Evolutionary conservation across 2,329 filamentous ascomycete genomes (phyloP).

Genomic region (Pyrenophora tritici-repentis): DNA sequence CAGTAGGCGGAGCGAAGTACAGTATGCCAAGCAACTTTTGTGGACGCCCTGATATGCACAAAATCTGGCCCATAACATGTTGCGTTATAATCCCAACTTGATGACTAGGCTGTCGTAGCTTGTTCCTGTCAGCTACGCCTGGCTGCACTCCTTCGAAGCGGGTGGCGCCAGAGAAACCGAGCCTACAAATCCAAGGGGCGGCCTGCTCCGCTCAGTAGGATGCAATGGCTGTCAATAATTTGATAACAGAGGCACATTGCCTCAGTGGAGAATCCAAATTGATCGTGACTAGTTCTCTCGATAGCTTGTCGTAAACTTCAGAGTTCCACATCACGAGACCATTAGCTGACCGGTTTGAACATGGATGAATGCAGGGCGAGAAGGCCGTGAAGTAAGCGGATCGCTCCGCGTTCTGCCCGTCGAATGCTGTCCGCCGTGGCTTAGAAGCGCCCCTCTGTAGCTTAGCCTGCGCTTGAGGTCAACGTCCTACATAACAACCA

Average conservation of each 20-base stretch:
- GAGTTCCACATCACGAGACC: constrained; percentile 13
- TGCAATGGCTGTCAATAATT: constrained; percentile 13
- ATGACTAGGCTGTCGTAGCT: constrained; percentile 22
- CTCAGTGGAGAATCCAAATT: constrained; percentile 6
- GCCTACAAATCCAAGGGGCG: constrained; percentile 18
- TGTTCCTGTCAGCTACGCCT: constrained; percentile 11
- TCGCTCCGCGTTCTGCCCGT: constrained; percentile 39
- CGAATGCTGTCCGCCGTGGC: constrained; percentile 31
- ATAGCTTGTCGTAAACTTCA: constrained; percentile 9
- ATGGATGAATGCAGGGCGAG: constrained; percentile 20
- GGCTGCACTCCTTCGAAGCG: constrained; percentile 26
- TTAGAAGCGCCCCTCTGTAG: constrained; percentile 18
- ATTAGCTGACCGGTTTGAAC: constrained; percentile 25
- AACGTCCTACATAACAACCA: constrained; percentile 18
- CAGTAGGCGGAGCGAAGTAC: constrained; percentile 20
- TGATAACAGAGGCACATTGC: constrained; percentile 22
- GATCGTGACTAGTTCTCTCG: constrained; percentile 3
- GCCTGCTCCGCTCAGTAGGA: constrained; percentile 30
- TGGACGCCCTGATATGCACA: constrained; percentile 24
- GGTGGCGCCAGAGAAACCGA: constrained; percentile 28
- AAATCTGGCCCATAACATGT: constrained; percentile 33
- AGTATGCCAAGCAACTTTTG: constrained; percentile 27
- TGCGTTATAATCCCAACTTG: constrained; percentile 32
- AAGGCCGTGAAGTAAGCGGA: constrained; percentile 31
- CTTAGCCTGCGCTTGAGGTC: constrained; percentile 30